phyloP scores from a whole-genome alignment of 345 rosid genomes.

The Ailanthus altissimus region DNA sequence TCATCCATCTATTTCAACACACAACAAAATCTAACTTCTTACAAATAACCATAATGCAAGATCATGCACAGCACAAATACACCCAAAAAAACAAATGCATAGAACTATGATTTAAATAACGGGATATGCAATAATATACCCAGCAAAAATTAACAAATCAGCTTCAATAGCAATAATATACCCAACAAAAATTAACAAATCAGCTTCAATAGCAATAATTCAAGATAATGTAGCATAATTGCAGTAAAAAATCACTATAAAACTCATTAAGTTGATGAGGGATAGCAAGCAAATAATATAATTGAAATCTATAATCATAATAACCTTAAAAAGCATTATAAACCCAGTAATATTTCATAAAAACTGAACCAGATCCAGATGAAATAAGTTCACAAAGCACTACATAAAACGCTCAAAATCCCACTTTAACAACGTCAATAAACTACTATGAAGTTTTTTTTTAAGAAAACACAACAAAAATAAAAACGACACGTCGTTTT shows the following conservation, averaged over 20 bases:
- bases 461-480: neutral
- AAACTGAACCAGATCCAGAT: slow-evolving; percentile 15
- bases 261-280: no score
- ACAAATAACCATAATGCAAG: neutral
- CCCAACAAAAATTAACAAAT: no score
- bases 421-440: neutral
- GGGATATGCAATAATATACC: no score
- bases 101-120: no score
- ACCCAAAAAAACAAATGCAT: neutral
- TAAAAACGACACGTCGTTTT: neutral
- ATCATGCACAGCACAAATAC: neutral
- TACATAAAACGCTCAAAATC: neutral
- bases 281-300: no score
- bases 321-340: neutral
- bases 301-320: neutral
- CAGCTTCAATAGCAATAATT: no score
- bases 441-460: neutral
- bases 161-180: no score
- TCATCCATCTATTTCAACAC: no score
- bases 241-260: neutral
- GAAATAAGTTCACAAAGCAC: slow-evolving; percentile 8
- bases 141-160: no score
- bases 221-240: no score
- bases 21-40: neutral
- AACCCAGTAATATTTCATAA: slow-evolving; percentile 13